Evolutionary conservation across 768 basidiomycete genomes (phyloP).

Genomic region (Peribolospora kevripleyi): DNA sequence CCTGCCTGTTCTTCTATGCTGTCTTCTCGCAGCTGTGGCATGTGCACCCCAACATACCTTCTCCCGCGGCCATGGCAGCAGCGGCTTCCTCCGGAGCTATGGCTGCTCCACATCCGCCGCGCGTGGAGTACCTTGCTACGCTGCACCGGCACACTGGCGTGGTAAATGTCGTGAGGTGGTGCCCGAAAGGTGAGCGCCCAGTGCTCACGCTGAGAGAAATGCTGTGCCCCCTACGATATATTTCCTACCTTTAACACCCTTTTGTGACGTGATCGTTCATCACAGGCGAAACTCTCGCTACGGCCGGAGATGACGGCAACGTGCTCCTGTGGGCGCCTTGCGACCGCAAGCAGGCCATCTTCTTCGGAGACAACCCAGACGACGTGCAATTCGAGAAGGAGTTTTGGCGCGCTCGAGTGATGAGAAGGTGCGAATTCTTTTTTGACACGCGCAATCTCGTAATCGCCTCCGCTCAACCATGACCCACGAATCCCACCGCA

Average conservation of each 20-base stretch:
- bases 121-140: constrained; percentile 82
- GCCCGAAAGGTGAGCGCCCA: constrained; percentile 51
- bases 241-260: constrained; percentile 2
- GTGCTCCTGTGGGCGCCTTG: constrained; percentile 86
- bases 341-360: constrained; percentile 41
- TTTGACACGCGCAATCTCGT: neutral
- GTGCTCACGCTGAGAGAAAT: neutral
- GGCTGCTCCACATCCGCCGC: constrained; percentile 10
- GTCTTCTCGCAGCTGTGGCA: constrained; percentile 50
- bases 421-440: constrained; percentile 38
- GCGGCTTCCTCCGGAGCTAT: constrained; percentile 13
- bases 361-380: constrained; percentile 60
- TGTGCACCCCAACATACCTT: constrained; percentile 72
- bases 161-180: constrained; percentile 89
- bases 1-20: neutral
- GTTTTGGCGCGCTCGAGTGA: constrained; percentile 71
- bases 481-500: neutral
- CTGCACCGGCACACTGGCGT: constrained; percentile 75
- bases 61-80: constrained; percentile 23
- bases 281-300: constrained; percentile 69
- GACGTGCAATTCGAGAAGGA: constrained; percentile 79
- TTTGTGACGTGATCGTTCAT: neutral
- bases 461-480: neutral
- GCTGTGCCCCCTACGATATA: neutral
- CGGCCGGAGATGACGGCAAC: constrained; percentile 96